Conservation (phyloP, 371 early-diverging fungal genomes). For the Haplosporangium sp. region DNA sequence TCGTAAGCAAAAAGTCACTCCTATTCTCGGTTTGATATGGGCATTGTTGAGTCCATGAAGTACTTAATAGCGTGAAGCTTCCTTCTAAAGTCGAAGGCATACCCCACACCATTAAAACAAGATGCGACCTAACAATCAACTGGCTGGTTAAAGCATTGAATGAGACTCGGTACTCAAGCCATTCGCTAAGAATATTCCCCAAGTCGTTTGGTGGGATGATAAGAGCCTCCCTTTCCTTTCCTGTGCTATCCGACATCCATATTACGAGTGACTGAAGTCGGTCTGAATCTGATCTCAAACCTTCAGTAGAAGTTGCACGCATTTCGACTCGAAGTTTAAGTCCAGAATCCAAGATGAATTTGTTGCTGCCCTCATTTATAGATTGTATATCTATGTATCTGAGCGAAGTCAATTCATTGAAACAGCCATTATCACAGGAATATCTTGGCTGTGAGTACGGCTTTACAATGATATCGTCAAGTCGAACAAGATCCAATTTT, state of each 20-base stretch:
- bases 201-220: neutral
- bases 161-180: neutral
- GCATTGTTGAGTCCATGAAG: constrained; percentile 6
- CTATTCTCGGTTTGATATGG: constrained; percentile 4
- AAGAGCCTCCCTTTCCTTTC: no score
- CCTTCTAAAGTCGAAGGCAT: constrained; percentile 20
- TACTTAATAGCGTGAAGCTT: constrained; percentile 4
- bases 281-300: no score
- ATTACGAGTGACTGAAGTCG: no score
- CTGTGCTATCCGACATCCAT: no score
- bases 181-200: no score
- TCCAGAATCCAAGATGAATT: no score
- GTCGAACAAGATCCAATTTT: neutral
- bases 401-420: neutral
- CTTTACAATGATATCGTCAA: neutral
- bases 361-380: no score
- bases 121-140: neutral
- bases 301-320: no score
- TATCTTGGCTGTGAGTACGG: neutral
- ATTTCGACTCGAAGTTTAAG: no score
- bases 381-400: neutral
- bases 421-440: neutral
- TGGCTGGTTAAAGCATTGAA: neutral
- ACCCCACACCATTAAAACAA: constrained; percentile 6
- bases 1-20: no score